These are phyloP conservation scores for Aureobasidium sp. DNA, from an alignment of 2,329 filamentous ascomycete species.

Conservation along the genomic window DNA sequence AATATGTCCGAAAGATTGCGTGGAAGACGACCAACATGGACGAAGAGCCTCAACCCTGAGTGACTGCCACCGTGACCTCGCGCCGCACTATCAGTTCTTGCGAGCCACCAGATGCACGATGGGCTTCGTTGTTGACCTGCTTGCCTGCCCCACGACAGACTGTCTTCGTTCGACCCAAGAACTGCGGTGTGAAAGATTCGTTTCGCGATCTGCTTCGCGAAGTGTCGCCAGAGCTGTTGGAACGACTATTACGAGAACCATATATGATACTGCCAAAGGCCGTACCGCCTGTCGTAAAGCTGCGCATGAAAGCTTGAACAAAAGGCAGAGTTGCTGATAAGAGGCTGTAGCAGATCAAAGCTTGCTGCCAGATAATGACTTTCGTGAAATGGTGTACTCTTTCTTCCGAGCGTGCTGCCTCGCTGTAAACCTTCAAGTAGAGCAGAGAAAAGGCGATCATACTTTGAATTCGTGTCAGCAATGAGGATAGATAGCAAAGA, in stretches of 20 bases:
- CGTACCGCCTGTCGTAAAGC: conserved; percentile 24
- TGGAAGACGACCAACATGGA: background rate
- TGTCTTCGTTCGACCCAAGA: conserved; percentile 4
- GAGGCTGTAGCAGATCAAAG: conserved; percentile 28
- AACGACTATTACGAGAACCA: conserved; percentile 7
- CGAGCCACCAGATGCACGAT: conserved; percentile 1
- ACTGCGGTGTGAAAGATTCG: conserved; percentile 8
- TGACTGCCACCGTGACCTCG: conserved; percentile 4
- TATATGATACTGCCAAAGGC: conserved; percentile 11
- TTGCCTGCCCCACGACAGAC: conserved; percentile 5
- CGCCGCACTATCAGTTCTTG: conserved; percentile 9
- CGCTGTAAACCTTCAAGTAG: conserved; percentile 1
- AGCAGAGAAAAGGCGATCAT: conserved; percentile 1
- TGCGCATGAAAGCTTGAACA: conserved; percentile 27
- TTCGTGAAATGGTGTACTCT: conserved; percentile 18
- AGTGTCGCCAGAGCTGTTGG: conserved; percentile 3
- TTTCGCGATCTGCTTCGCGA: background rate
- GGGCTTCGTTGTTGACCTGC: background rate
- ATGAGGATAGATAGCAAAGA: background rate
- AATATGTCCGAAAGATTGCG: background rate
- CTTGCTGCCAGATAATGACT: conserved; percentile 23
- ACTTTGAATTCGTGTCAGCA: conserved; percentile 1
- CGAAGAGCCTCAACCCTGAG: background rate
- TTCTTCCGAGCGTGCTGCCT: conserved; percentile 15
- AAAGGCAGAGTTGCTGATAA: conserved; percentile 30